Conservation (phyloP, 192 early-diverging fungal genomes). For the Spizellomyces sp. region DNA sequence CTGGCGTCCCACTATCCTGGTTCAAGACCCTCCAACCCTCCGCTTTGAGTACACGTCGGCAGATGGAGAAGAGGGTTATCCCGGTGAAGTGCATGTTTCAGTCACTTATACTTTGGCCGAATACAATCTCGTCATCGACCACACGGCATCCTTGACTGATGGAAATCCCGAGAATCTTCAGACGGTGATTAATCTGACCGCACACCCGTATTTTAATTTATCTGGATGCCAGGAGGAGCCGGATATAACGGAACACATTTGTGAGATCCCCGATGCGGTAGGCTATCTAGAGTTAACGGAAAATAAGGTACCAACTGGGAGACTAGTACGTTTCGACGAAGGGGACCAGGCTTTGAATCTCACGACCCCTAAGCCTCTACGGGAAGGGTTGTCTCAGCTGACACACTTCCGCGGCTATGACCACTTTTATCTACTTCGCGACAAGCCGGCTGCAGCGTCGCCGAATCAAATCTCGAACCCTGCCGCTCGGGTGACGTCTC, state of each 20-base stretch:
- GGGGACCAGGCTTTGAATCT: conserved; percentile 60
- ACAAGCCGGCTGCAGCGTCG: background rate
- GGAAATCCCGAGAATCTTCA: conserved; percentile 47
- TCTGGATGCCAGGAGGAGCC: conserved; percentile 59
- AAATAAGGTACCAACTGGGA: conserved; percentile 74
- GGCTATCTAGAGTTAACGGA: conserved; percentile 57
- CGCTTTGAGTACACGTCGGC: conserved; percentile 59
- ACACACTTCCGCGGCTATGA: conserved; percentile 75
- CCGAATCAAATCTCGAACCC: background rate
- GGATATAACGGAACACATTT: conserved; percentile 55
- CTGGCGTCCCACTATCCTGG: conserved; percentile 55
- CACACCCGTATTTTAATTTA: conserved; percentile 89
- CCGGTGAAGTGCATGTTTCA: conserved; percentile 62
- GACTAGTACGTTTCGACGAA: conserved; percentile 43
- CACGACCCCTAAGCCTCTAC: conserved; percentile 51
- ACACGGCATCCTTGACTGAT: conserved; percentile 53
- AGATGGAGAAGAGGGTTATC: conserved; percentile 81
- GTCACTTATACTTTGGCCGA: conserved; percentile 59
- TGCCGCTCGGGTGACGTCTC: conserved; percentile 54
- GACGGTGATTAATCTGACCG: conserved; percentile 77
- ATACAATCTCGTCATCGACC: conserved; percentile 36
- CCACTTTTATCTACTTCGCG: conserved; percentile 65
- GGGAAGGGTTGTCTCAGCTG: conserved; percentile 51
- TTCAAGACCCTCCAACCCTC: conserved; percentile 52
- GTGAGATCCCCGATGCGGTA: conserved; percentile 44